Percentiles rank a stretch among this genome's conserved stretches.
Evolutionary conservation across 1,139 yeast species (phyloP).

Genomic region (Hyphopichia burtonii): DNA sequence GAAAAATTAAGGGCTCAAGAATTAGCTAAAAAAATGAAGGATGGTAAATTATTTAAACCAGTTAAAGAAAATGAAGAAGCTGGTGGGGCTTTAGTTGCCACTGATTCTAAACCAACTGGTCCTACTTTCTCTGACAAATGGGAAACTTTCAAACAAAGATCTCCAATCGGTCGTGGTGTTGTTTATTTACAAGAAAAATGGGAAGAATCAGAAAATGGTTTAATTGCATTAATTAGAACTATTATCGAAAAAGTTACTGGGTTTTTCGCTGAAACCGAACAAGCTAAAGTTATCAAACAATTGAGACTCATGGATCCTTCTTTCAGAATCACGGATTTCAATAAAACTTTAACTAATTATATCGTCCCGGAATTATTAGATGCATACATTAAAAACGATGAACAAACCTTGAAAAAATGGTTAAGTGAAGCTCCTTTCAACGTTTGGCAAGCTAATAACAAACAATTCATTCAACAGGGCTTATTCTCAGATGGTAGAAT

Average conservation of each 20-base stretch:
- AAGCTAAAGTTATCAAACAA: constrained; percentile 83
- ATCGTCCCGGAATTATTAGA: constrained; percentile 94
- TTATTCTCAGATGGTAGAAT: constrained; percentile 89
- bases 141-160: constrained; percentile 65
- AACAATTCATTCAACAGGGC: constrained; percentile 90
- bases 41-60: constrained; percentile 61
- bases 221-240: constrained; percentile 78
- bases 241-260: constrained; percentile 80
- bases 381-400: constrained; percentile 93
- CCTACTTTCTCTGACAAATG: constrained; percentile 71
- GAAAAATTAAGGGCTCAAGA: constrained; percentile 70
- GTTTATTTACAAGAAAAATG: constrained; percentile 67
- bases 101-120: constrained; percentile 72
- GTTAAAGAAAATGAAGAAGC: constrained; percentile 84
- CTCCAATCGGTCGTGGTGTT: constrained; percentile 67
- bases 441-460: constrained; percentile 92
- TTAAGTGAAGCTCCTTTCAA: constrained; percentile 95
- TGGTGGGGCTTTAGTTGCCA: constrained; percentile 78
- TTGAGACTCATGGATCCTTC: constrained; percentile 89
- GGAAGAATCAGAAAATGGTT: constrained; percentile 95
- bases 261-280: constrained; percentile 93
- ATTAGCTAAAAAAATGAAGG: constrained; percentile 41
- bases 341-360: constrained; percentile 83
- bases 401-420: constrained; percentile 80
- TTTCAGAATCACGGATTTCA: constrained; percentile 78